These are phyloP conservation scores for Tuber borchii DNA, from an alignment of 495 filamentous ascomycete genomes.

Conservation along the genomic window DNA sequence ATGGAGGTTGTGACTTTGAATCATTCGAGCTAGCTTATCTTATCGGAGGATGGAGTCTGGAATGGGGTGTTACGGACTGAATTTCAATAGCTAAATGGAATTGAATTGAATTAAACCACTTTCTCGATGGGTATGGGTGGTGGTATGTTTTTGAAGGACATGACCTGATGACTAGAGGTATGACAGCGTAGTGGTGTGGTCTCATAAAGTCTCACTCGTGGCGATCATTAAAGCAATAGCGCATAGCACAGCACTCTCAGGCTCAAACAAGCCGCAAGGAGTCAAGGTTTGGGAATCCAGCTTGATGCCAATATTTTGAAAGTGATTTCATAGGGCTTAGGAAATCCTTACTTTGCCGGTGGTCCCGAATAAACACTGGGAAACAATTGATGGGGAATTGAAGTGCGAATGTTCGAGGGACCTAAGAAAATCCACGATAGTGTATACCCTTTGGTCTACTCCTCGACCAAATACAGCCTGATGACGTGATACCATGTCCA, in stretches of 20 bases:
- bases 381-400: background rate
- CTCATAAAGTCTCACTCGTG: too few species aligned
- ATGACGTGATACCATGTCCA: too few species aligned
- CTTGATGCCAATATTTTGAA: background rate
- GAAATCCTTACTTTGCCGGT: background rate
- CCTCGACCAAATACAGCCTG: background rate
- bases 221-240: too few species aligned
- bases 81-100: background rate
- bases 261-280: too few species aligned
- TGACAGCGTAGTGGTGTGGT: too few species aligned
- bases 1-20: background rate
- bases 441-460: background rate
- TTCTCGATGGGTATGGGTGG: too few species aligned
- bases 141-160: too few species aligned
- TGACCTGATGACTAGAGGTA: too few species aligned
- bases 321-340: background rate
- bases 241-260: too few species aligned
- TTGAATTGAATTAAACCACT: too few species aligned
- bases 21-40: background rate
- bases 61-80: background rate
- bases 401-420: background rate
- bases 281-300: too few species aligned
- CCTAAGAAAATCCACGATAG: background rate
- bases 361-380: background rate
- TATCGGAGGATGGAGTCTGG: background rate